These are phyloP conservation scores for Thermothelomyces thermophilus DNA, from an alignment of 2,329 filamentous ascomycete species.

Conservation along the genomic window DNA sequence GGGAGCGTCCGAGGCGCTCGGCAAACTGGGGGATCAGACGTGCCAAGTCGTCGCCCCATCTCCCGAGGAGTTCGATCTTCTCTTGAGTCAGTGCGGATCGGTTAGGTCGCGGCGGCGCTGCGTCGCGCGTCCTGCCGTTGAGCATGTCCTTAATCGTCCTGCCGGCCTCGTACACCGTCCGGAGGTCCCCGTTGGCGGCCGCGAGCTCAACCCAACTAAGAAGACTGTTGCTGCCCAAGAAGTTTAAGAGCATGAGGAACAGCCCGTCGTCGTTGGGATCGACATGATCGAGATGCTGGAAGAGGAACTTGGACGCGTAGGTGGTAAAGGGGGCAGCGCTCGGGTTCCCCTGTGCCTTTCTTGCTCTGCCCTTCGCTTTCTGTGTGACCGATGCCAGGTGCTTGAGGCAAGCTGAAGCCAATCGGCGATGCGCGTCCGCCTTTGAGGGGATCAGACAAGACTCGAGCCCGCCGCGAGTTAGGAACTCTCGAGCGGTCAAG, in stretches of 20 bases:
- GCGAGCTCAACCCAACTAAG: conserved; percentile 24
- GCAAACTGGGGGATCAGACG: conserved; percentile 24
- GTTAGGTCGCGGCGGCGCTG: neutral
- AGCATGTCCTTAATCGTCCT: conserved; percentile 18
- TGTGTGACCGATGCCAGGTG: conserved; percentile 15
- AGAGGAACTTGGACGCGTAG: conserved; percentile 24
- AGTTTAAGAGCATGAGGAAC: conserved; percentile 17
- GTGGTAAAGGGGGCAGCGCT: conserved; percentile 3
- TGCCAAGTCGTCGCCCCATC: conserved; percentile 24
- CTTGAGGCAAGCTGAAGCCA: conserved; percentile 26
- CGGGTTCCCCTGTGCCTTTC: neutral
- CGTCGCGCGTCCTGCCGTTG: conserved; percentile 11
- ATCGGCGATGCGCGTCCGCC: conserved; percentile 20
- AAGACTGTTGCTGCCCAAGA: conserved; percentile 16
- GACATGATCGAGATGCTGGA: conserved; percentile 22
- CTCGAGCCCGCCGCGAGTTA: conserved; percentile 12
- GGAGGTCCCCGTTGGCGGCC: conserved; percentile 16
- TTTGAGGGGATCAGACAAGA: conserved; percentile 26
- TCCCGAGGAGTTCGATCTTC: conserved; percentile 14
- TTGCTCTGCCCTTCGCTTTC: neutral
- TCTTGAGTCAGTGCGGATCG: conserved; percentile 1
- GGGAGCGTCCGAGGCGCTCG: conserved; percentile 10
- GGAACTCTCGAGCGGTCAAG: conserved; percentile 27
- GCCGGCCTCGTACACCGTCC: conserved; percentile 23
- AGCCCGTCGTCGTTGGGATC: conserved; percentile 15